These are phyloP conservation scores for Hymenoscyphus albidus DNA, from an alignment of 2,329 filamentous ascomycete genomes.

Conservation along the genomic window DNA sequence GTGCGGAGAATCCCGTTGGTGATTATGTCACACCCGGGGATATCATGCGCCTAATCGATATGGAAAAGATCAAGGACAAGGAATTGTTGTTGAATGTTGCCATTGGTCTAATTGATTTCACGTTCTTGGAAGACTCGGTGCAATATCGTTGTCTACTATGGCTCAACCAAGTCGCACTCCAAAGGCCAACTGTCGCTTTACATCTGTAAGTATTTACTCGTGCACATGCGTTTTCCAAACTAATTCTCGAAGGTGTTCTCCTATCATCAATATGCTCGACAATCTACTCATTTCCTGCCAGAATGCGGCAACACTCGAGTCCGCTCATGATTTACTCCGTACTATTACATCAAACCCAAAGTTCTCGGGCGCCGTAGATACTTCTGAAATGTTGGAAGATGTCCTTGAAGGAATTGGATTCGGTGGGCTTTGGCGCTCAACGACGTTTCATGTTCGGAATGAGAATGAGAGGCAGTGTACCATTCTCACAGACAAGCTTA, in stretches of 20 bases:
- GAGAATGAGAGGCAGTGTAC: slow-evolving; percentile 35
- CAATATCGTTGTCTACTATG: slow-evolving; percentile 57
- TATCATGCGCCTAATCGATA: slow-evolving; percentile 42
- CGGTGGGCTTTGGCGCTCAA: slow-evolving; percentile 54
- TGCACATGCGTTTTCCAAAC: slow-evolving; percentile 3
- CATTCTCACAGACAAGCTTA: slow-evolving; percentile 30
- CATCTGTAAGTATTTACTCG: slow-evolving; percentile 49
- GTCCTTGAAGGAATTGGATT: slow-evolving; percentile 60
- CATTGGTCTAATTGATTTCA: slow-evolving; percentile 64
- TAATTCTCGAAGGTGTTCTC: slow-evolving; percentile 45
- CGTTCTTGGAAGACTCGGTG: slow-evolving; percentile 57
- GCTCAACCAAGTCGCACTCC: slow-evolving; percentile 54
- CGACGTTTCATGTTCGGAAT: slow-evolving; percentile 32
- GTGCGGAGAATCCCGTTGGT: slow-evolving; percentile 43
- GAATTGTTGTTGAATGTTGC: slow-evolving; percentile 60
- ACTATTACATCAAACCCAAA: slow-evolving; percentile 53
- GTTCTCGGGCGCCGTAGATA: slow-evolving; percentile 47
- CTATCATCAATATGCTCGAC: slow-evolving; percentile 56
- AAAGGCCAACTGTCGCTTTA: slow-evolving; percentile 53
- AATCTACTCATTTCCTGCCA: slow-evolving; percentile 58
- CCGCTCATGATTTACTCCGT: slow-evolving; percentile 57
- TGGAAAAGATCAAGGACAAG: slow-evolving; percentile 51
- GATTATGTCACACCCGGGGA: slow-evolving; percentile 40
- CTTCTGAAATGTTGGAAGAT: slow-evolving; percentile 47
- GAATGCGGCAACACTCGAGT: slow-evolving; percentile 54